phyloP scores from a whole-genome alignment of 768 basidiomycete species.

The Roridomyces roridus region DNA sequence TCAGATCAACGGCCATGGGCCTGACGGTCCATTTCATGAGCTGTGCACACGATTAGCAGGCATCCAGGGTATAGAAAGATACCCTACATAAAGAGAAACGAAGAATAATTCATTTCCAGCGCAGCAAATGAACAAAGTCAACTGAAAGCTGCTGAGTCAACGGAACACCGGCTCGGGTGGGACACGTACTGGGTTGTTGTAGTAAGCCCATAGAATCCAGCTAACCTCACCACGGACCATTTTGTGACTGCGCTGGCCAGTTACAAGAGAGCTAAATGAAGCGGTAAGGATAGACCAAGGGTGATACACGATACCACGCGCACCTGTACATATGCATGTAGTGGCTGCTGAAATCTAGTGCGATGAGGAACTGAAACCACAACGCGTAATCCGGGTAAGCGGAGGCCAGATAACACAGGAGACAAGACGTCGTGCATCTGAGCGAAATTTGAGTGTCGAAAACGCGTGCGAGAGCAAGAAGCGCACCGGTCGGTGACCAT shows the following conservation, averaged over 20 bases:
- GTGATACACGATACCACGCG: constrained; percentile 24
- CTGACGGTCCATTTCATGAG: too few relatives aligned
- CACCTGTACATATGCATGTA: constrained; percentile 99
- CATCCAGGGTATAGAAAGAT: constrained; percentile 12
- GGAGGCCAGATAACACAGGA: constrained; percentile 91
- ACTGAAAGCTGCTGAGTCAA: constrained; percentile 47
- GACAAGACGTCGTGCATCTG: constrained; percentile 95
- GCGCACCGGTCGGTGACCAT: constrained; percentile 98
- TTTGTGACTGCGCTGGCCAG: constrained; percentile 94
- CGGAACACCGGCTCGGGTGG: background rate
- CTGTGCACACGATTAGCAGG: too few relatives aligned
- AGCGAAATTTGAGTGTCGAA: constrained; percentile 5
- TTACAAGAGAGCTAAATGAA: constrained; percentile 80
- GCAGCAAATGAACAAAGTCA: constrained; percentile 89
- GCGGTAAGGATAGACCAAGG: constrained; percentile 6
- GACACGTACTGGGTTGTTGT: constrained; percentile 84
- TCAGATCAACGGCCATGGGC: too few relatives aligned
- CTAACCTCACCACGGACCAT: constrained; percentile 91
- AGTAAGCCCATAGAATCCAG: constrained; percentile 90
- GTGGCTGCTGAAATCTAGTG: constrained; percentile 96
- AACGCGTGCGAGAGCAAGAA: constrained; percentile 3
- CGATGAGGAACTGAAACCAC: constrained; percentile 92
- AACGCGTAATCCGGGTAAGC: constrained; percentile 88
- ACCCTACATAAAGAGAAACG: constrained; percentile 75
- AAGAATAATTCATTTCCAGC: constrained; percentile 97